Base-by-base conservation (phyloP, 148 eudicot species). In the Vaccinium vitisidaea region DNA sequence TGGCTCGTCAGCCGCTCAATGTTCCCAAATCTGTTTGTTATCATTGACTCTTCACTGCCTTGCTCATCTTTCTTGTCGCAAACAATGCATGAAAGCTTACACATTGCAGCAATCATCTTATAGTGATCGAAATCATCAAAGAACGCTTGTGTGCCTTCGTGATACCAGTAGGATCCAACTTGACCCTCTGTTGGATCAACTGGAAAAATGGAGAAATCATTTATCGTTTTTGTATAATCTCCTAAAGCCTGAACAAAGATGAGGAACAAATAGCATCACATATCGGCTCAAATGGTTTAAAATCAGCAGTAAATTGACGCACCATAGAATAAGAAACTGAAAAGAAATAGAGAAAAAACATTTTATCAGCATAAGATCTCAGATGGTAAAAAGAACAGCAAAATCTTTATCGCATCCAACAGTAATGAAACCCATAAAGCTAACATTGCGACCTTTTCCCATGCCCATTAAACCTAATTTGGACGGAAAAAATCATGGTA, bases 51-150 rank as follows among this genome's bases (percentile, higher is more conserved):
- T 80, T 83, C 90, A 43, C 85, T 85, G 16, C 84, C 83, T 63
- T 80, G 90, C 63, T 85, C 92, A 63, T 90, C 95, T 82, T 80
- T 67, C 32, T 92, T 90, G 85, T 95, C 97, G 84, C 98, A 95
- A 16, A 88, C 90, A 73, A 91, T 85, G 84, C 98, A 95, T 1
- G 98, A 93, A 36, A 95, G 93, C 91, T 90, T 89, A 86, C 98
- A 95, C 94, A 93, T 95, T 1, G 94, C 98, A 88, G 89, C 91
- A 81, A 95, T 88, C 94, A 94, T 94, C 90, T 90, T 92, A 84
- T 94, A 95, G 54, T 94, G 98, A 56, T 94, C 95, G 32, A 83
- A 83, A 86, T 92, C 98, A 83, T 95, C 98, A 83, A 95, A 95
- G 80, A 86, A 92, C 7, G 94, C 88, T 88, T 93, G 98, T 0